A percentile compares a stretch with the other conserved stretches of the same genome.
Evolutionary conservation across 2,329 filamentous ascomycete genomes (phyloP).

Genomic region (Ophiostoma novo-ulmi): DNA sequence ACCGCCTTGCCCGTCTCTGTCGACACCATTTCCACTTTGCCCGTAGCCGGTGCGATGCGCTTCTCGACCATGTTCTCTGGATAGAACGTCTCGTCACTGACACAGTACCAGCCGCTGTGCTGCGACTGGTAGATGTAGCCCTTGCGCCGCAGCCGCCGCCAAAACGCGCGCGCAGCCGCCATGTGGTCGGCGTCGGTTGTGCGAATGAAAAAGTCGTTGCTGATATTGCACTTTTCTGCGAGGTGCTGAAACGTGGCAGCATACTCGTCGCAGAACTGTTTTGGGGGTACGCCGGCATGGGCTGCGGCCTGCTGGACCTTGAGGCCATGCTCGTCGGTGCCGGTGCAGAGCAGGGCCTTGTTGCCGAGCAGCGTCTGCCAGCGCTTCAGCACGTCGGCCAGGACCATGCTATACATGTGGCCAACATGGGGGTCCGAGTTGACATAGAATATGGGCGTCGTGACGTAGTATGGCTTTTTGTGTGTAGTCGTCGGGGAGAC

Average conservation of each 20-base stretch:
- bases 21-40: slow-evolving; percentile 75
- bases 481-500: not conserved
- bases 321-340: slow-evolving; percentile 95
- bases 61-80: slow-evolving; percentile 69
- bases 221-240: slow-evolving; percentile 62
- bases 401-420: slow-evolving; percentile 87
- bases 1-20: slow-evolving; percentile 87
- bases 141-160: slow-evolving; percentile 69
- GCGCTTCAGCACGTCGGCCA: slow-evolving; percentile 86
- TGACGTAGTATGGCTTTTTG: slow-evolving; percentile 85
- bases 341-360: slow-evolving; percentile 72
- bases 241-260: slow-evolving; percentile 73
- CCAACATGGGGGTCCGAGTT: slow-evolving; percentile 95
- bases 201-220: slow-evolving; percentile 82
- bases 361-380: slow-evolving; percentile 67
- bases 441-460: slow-evolving; percentile 97
- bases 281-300: slow-evolving; percentile 63
- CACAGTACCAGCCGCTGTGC: slow-evolving; percentile 93
- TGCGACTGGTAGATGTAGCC: slow-evolving; percentile 78
- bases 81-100: slow-evolving; percentile 96
- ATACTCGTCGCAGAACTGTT: slow-evolving; percentile 83
- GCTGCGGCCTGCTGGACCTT: slow-evolving; percentile 88
- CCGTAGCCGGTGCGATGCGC: slow-evolving; percentile 71
- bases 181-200: slow-evolving; percentile 81
- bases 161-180: slow-evolving; percentile 82